A percentile compares a stretch with the other conserved stretches of the same genome.
Conservation (phyloP, 2,329 filamentous ascomycete genomes). For the Nannizziopsis arthrosporioides region DNA sequence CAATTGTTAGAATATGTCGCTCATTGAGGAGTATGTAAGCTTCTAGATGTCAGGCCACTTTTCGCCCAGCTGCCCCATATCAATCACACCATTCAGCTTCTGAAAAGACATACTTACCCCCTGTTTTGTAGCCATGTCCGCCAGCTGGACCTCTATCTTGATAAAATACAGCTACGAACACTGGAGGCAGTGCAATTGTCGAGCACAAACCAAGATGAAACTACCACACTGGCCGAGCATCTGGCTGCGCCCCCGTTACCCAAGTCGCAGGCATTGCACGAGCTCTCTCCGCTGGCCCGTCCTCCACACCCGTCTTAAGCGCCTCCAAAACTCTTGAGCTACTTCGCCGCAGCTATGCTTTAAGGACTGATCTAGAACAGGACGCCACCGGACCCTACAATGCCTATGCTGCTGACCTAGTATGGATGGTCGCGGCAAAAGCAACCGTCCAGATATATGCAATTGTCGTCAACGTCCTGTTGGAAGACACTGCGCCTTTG, state of each 20-base stretch:
- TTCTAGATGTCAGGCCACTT: background rate
- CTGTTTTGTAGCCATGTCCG: constrained; percentile 40
- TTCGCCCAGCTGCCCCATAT: background rate
- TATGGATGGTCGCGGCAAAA: constrained; percentile 86
- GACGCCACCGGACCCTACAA: constrained; percentile 18
- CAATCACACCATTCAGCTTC: too few relatives aligned
- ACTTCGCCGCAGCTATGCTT: constrained; percentile 47
- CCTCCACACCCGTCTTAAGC: constrained; percentile 51
- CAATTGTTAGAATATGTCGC: constrained; percentile 8
- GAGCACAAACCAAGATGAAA: constrained; percentile 25
- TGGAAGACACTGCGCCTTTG: constrained; percentile 72
- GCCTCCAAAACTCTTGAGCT: constrained; percentile 49
- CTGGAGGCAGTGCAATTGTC: constrained; percentile 20
- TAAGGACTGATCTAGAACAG: constrained; percentile 12
- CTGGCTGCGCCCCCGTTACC: constrained; percentile 28
- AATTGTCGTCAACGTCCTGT: constrained; percentile 59
- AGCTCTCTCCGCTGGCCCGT: constrained; percentile 57
- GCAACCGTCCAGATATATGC: constrained; percentile 87
- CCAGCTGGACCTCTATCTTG: constrained; percentile 47
- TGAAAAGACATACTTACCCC: background rate
- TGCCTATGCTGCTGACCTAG: constrained; percentile 61
- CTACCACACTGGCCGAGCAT: constrained; percentile 36
- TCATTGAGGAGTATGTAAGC: constrained; percentile 12
- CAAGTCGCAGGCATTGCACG: constrained; percentile 57
- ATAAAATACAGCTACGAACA: constrained; percentile 42